Conservation (phyloP, 202 grass and related monocot genomes). For the Setaria italica region DNA sequence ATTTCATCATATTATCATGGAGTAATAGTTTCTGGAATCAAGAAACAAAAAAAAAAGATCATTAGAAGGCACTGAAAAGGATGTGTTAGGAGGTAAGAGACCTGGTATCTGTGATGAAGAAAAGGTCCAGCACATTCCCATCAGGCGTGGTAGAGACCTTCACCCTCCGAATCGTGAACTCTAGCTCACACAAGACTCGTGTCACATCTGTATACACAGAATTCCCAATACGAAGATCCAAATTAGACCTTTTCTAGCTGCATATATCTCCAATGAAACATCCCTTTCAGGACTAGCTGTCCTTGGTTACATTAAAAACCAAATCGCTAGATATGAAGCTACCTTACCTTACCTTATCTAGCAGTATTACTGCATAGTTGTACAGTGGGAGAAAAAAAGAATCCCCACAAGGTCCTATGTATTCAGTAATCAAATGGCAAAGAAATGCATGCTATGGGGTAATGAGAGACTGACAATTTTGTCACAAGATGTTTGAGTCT, state of each 20-base stretch:
- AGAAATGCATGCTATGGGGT: neutral
- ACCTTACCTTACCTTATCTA: neutral
- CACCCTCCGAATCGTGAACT: constrained; percentile 81
- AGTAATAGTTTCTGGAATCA: constrained; percentile 27
- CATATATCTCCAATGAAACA: neutral
- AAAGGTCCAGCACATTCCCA: constrained; percentile 75
- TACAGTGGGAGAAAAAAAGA: neutral
- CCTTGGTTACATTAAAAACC: neutral
- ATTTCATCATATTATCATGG: neutral
- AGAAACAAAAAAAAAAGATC: neutral
- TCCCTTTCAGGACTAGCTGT: constrained; percentile 1
- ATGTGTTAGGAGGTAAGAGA: constrained; percentile 42
- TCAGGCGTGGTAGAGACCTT: constrained; percentile 91
- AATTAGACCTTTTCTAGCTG: constrained; percentile 11
- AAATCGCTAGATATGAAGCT: neutral
- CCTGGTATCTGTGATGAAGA: constrained; percentile 86
- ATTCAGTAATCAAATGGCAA: constrained; percentile 5
- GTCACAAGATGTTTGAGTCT: neutral
- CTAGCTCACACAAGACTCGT: constrained; percentile 68
- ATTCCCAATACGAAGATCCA: constrained; percentile 17
- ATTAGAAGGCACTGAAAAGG: constrained; percentile 3
- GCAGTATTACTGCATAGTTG: neutral
- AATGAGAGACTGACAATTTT: neutral
- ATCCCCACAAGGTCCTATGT: neutral
- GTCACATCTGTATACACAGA: constrained; percentile 71